Base-by-base conservation (phyloP, 2,329 filamentous ascomycete genomes). In the Cercospora sesami region DNA sequence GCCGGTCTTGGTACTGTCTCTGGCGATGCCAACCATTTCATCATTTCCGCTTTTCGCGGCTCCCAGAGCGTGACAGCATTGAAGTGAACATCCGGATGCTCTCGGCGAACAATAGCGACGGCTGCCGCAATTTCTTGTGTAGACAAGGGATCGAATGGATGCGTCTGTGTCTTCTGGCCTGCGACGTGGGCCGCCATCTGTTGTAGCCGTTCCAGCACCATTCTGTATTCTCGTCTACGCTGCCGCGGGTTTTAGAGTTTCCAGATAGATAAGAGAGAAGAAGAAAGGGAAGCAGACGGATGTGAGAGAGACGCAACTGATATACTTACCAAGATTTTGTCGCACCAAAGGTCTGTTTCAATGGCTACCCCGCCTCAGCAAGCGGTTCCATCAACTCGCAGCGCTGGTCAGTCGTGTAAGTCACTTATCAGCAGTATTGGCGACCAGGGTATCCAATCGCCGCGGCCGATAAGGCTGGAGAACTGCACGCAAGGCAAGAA, bases 41-140 rank as follows among this genome's bases (percentile, higher is more conserved):
- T 84, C 91, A 96, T 93, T 74, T 93, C 89, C 57, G 86, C 88
- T 84, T 97, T 97, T 71, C 90, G 90, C 60, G 93, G 93, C 83
- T 97, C 93, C 75, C 89, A 90, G 30, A 96, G 83, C 2, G 92
- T 91, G 65, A 97, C 89, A 2, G 93, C 91, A 82, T 97, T 95
- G 86, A 94, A 97, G 79, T 89, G 88, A 68, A 96, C 85, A 60
- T 90, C 84, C 66, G 87, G 84, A 78, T 96, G 85, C 68, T 90
- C 85, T 73, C 89, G 87, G 69, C 88, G 89, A 71, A 96, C 84
- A 33, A 92, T 82, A 1, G 85, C 81, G 61, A 93, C 90, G 6
- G 89, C 88, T 21, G 85, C 81, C 74, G 91, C 89, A 73, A 96
- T 96, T 80, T 96, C 93, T 1, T 83, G 80, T 9, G 85, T 83